Evolutionary conservation across 73 alveolate genomes (phyloP).

Genomic region (Tetrahymena thermophila): DNA sequence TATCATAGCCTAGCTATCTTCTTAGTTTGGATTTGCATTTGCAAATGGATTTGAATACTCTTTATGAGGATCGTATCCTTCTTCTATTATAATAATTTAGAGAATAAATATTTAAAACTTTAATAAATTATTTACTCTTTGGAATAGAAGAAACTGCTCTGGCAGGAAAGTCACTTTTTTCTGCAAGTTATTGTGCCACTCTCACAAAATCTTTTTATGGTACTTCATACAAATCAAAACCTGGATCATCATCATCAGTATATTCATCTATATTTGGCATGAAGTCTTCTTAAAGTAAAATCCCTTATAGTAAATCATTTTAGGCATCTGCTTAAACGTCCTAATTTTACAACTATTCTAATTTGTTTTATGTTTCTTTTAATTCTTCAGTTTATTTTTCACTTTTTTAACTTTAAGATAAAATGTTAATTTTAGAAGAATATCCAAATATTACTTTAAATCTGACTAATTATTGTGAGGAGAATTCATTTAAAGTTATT

Average conservation of each 20-base stretch:
- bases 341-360: neutral
- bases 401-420: neutral
- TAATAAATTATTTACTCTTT: neutral
- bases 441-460: neutral
- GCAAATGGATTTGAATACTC: neutral
- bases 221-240: conserved; percentile 89
- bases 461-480: neutral
- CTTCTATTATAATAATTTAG: neutral
- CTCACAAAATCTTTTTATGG: conserved; percentile 84
- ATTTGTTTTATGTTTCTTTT: neutral
- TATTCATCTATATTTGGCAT: conserved; percentile 71
- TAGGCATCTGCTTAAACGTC: neutral
- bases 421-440: too few species aligned
- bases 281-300: neutral
- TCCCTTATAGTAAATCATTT: neutral
- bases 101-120: neutral
- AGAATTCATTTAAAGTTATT: neutral
- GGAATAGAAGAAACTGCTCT: conserved; percentile 62
- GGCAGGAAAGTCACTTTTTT: conserved; percentile 84
- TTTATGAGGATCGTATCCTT: neutral
- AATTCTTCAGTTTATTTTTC: neutral
- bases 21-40: conserved; percentile 19
- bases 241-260: conserved; percentile 96
- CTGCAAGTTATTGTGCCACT: conserved; percentile 88
- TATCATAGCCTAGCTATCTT: conserved; percentile 32